Conservation (phyloP, 2,329 filamentous ascomycete genomes). For the Diaporthe citriasiana region DNA sequence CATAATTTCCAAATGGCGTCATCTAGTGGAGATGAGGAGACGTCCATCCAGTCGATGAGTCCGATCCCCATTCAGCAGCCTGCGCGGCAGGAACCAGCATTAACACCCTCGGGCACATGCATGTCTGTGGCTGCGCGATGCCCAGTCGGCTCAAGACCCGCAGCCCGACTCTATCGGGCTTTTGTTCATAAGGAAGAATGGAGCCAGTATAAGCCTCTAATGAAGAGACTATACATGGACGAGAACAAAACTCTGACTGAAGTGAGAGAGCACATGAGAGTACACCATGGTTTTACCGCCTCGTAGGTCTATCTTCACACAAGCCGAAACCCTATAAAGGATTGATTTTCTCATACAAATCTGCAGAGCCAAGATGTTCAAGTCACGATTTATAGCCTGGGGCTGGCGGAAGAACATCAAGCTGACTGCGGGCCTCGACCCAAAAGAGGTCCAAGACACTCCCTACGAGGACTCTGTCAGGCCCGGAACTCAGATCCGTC, state of each 20-base stretch:
- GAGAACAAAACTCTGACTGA: background rate
- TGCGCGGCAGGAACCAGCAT: background rate
- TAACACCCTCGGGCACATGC: background rate
- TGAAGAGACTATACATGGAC: constrained; percentile 15
- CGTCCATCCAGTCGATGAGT: background rate
- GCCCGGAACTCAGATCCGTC: constrained; percentile 14
- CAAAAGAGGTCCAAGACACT: background rate
- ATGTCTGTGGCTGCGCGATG: too few relatives aligned
- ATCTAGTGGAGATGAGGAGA: background rate
- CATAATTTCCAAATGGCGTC: background rate
- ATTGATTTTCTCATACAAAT: background rate
- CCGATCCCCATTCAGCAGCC: background rate
- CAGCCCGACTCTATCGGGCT: too few relatives aligned
- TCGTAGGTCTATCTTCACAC: background rate
- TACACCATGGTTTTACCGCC: background rate
- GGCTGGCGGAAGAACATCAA: constrained; percentile 38
- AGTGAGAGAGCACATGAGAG: constrained; percentile 5
- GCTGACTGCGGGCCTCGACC: constrained; percentile 11
- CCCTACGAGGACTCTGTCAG: constrained; percentile 5
- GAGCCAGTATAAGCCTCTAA: background rate
- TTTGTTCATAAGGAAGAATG: background rate
- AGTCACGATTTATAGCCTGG: constrained; percentile 22
- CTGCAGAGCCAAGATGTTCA: constrained; percentile 15
- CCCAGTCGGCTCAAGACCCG: background rate
- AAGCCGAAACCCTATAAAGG: too few relatives aligned